These are phyloP conservation scores for Blastobotrys illinoisensis DNA, from an alignment of 1,139 yeast species.

Conservation along the genomic window DNA sequence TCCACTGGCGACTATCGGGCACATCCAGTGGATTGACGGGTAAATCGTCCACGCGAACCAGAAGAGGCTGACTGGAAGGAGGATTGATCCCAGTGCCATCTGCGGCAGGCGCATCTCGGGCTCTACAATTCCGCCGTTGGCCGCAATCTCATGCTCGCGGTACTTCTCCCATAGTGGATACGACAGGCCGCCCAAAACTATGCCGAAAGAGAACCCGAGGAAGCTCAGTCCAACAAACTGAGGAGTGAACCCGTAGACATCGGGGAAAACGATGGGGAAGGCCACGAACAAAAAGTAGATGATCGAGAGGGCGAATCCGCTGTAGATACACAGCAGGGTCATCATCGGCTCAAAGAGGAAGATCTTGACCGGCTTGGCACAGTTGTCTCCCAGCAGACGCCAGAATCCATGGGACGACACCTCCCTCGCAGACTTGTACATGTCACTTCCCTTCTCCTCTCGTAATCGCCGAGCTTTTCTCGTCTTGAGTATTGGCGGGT, in stretches of 20 bases:
- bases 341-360: constrained; percentile 5
- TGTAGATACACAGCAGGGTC: constrained; percentile 30
- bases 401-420: background rate
- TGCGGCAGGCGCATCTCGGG: constrained; percentile 47
- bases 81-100: constrained; percentile 39
- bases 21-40: constrained; percentile 68
- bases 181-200: constrained; percentile 9
- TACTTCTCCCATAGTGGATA: constrained; percentile 15
- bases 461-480: constrained; percentile 30
- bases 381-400: background rate
- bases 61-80: background rate
- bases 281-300: constrained; percentile 60
- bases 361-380: constrained; percentile 1
- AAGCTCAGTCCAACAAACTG: constrained; percentile 13
- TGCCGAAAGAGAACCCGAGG: constrained; percentile 29
- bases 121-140: constrained; percentile 1
- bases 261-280: constrained; percentile 49
- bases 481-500: constrained; percentile 46
- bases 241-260: constrained; percentile 41
- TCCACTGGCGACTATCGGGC: constrained; percentile 46
- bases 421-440: background rate
- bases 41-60: constrained; percentile 34
- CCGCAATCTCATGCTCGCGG: background rate
- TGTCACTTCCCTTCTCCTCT: constrained; percentile 45
- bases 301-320: constrained; percentile 46